phyloP scores from a whole-genome alignment of 1,139 yeast genomes.

The Hansenula lynferdii region DNA sequence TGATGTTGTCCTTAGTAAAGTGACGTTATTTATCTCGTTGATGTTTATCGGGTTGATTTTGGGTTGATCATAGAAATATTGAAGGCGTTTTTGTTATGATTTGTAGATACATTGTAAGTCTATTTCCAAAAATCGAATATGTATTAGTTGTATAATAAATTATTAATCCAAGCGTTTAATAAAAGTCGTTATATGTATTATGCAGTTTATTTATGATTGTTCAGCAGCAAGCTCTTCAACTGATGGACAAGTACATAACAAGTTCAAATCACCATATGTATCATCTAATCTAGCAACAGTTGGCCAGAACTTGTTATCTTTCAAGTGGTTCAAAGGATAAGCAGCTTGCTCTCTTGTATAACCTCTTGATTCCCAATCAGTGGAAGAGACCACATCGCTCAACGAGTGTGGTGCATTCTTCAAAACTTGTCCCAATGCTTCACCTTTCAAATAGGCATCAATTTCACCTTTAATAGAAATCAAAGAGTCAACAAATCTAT shows the following conservation, averaged over 20 bases:
- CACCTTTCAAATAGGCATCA: conserved; percentile 65
- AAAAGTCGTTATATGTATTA: too few species aligned
- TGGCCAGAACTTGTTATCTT: conserved; percentile 88
- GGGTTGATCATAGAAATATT: neutral
- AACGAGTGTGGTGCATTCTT: conserved; percentile 93
- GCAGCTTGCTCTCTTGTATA: conserved; percentile 94
- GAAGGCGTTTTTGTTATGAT: too few species aligned
- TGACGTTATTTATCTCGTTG: neutral
- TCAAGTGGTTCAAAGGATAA: conserved; percentile 75
- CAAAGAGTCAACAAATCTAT: conserved; percentile 85
- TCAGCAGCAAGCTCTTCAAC: conserved; percentile 42
- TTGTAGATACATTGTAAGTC: too few species aligned
- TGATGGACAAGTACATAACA: conserved; percentile 89
- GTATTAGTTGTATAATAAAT: neutral
- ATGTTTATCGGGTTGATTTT: neutral
- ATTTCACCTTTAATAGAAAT: conserved; percentile 82
- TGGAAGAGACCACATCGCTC: conserved; percentile 61
- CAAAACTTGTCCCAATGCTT: conserved; percentile 63
- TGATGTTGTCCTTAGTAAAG: neutral
- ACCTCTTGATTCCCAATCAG: conserved; percentile 78
- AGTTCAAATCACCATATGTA: conserved; percentile 88
- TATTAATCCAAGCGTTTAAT: too few species aligned
- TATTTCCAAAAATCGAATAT: too few species aligned
- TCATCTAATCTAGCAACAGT: conserved; percentile 89
- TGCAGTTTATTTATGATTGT: conserved; percentile 6